Conservation (phyloP, 305 asterid genomes). For the Solanum hybrid region DNA sequence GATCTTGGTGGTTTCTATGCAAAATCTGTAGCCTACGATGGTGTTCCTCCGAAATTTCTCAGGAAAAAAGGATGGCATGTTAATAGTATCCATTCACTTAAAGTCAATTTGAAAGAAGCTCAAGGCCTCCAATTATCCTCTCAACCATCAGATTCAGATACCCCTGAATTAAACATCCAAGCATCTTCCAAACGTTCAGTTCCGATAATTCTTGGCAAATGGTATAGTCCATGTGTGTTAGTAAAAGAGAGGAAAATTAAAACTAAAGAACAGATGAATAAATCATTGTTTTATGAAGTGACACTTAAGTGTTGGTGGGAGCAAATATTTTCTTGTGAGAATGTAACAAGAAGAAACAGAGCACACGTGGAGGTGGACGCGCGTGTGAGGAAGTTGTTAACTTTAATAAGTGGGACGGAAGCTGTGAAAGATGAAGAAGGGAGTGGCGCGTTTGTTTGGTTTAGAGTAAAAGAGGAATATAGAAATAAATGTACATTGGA, state of each 20-base stretch:
- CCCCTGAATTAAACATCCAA: conserved; percentile 43
- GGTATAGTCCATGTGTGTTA: conserved; percentile 65
- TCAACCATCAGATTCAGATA: conserved; percentile 8
- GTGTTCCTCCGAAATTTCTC: conserved; percentile 60
- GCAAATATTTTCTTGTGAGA: conserved; percentile 36
- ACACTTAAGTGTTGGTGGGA: conserved; percentile 82
- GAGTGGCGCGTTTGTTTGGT: conserved; percentile 41
- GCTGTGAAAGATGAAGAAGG: conserved; percentile 39
- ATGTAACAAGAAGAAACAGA: conserved; percentile 9
- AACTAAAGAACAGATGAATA: conserved; percentile 38
- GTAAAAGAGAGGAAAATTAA: conserved; percentile 35
- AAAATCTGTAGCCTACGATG: conserved; percentile 55
- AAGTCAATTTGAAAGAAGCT: conserved; percentile 33
- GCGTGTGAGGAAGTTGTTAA: conserved; percentile 38
- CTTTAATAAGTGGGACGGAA: conserved; percentile 44
- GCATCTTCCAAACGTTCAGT: conserved; percentile 36
- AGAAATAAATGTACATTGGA: conserved; percentile 16
- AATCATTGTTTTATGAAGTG: conserved; percentile 45
- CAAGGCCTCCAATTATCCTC: conserved; percentile 31
- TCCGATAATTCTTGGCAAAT: conserved; percentile 45
- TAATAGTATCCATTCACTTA: conserved; percentile 27
- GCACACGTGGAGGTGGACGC: conserved; percentile 32
- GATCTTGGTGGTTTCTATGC: conserved; percentile 62
- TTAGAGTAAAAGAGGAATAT: conserved; percentile 27
- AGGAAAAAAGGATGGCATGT: conserved; percentile 66